These are phyloP conservation scores for Agrocybe praecox DNA, from an alignment of 768 basidiomycete genomes.

Conservation along the genomic window DNA sequence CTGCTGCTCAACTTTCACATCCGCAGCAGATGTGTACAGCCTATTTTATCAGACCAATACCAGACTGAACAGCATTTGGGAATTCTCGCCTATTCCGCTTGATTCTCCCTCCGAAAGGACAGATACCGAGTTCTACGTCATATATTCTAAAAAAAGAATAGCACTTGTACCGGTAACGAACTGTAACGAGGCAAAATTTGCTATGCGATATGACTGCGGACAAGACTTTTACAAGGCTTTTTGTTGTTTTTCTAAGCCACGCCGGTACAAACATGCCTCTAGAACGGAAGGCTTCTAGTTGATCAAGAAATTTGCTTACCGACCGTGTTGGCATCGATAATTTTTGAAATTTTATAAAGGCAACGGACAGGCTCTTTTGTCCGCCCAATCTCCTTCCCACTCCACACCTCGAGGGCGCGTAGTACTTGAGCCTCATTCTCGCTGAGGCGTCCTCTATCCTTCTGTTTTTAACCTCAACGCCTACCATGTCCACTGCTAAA, in stretches of 20 bases:
- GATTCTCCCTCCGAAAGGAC: neutral
- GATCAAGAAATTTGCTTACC: neutral
- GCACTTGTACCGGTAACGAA: neutral
- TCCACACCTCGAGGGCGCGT: neutral
- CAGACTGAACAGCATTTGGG: no score
- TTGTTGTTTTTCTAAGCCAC: neutral
- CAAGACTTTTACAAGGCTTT: neutral
- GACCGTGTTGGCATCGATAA: neutral
- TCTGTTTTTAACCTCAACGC: neutral
- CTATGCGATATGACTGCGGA: neutral
- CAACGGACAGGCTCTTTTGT: neutral
- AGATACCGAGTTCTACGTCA: neutral
- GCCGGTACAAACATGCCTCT: neutral
- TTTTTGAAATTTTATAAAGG: neutral
- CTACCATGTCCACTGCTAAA: conserved; percentile 11
- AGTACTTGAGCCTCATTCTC: neutral
- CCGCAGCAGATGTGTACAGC: no score
- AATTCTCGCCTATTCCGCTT: neutral
- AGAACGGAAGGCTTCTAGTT: neutral
- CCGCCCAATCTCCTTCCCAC: neutral
- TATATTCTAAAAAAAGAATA: neutral
- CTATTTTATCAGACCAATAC: no score
- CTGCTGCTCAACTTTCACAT: no score
- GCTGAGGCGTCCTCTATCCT: neutral
- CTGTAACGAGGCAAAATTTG: neutral